Evolutionary conservation across 106 monocot genomes (phyloP), one percentile per base, ranked within the genome.

Genomic region (Dioscorea dumetorum): DNA sequence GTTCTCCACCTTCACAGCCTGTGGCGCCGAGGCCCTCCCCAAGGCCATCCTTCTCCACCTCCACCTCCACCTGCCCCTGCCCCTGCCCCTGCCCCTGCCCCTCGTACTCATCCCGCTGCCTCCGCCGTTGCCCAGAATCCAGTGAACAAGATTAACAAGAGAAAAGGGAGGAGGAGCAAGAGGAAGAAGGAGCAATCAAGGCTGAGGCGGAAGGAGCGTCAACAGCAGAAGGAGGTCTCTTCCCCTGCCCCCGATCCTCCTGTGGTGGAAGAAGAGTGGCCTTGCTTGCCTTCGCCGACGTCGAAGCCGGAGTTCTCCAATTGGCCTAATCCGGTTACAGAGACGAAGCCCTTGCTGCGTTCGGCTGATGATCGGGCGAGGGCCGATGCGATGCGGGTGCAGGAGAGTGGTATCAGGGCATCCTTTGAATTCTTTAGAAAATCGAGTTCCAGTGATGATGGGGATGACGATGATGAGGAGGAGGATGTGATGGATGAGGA

Each of bases 371-470:
- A 53, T 10, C 33, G 49, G n/a, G 66, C 66, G 5, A 22, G 48
- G 20, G 65, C 49, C 20, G 48, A 32, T 48, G 77, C 71, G 20
- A 8, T 18, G 17, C 52, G 5, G 17, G 57, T 53, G 50, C 79
- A 77, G 19, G 41, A 60, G 8, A 57, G 49, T 22, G 81, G 41
- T 9, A 17, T 71, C 18, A 75, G 33, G 49, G 68, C 72, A 4
- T 75, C 62, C 68, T 63, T 56, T 41, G 62, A 69, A 8, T 94
- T 94, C 83, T 76, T 87, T 20, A 76, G 19, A 62, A 50, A 41
- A 41, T 41, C 41, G 10, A 41, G 41, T 41, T 41, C 33, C 66
- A 24, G 7, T 5, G 76, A 70, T 7, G 76, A 74, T 0, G 67
- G 62, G 0, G 32, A 33, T 16, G 74, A 74, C 3, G 50, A 60